Base-by-base conservation (phyloP, 148 eudicot species). In the Rhododendron simsii region DNA sequence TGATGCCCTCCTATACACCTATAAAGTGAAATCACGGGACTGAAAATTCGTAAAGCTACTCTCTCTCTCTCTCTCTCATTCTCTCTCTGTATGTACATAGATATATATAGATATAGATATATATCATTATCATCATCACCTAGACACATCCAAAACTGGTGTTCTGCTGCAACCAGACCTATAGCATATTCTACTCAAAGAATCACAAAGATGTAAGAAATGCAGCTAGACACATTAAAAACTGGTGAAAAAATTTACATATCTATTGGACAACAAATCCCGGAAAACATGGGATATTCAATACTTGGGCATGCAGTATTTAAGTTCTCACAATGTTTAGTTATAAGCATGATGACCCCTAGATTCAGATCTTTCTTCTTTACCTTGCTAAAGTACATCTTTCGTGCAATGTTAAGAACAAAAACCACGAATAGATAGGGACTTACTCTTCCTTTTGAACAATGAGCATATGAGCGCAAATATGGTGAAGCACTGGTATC, bases 381-480 rank as follows among this genome's bases (percentile, higher is more conserved):
- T 41, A 39, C 28, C 50, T 77, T 21, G 26, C 16, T 9, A 41
- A 41, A 79, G n/a, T 48, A 26, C 1, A 55, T 53, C 6, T 53
- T 80, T 20, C 33, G 30, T 15, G n/a, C 0, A 8, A 80, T 23
- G 26, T 51, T 71, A 71, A 51, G n/a, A 79, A 74, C 23, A 47
- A 26, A 41, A 75, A 45, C 30, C 81, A n/a, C 1, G 37, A 35
- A 55, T 37, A 63, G 9, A 28, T 33, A 57, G 53, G 51, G 5
- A n/a, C 95, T 91, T 92, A 96, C 99, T 90, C 91, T 88, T 89
- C 91, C 94, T 89, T 91, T 94, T 26, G 98, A 82, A 83, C 99
- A 96, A 89, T 95, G 99, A 80, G 97, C 96, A 83, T 95, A 96
- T 44, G 94, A 84, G 33, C 96, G 95, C 57, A 96, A 78, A 87